These are phyloP conservation scores for Calonectria pseudoreteaudii DNA, from an alignment of 2,329 filamentous ascomycete genomes.

Conservation along the genomic window DNA sequence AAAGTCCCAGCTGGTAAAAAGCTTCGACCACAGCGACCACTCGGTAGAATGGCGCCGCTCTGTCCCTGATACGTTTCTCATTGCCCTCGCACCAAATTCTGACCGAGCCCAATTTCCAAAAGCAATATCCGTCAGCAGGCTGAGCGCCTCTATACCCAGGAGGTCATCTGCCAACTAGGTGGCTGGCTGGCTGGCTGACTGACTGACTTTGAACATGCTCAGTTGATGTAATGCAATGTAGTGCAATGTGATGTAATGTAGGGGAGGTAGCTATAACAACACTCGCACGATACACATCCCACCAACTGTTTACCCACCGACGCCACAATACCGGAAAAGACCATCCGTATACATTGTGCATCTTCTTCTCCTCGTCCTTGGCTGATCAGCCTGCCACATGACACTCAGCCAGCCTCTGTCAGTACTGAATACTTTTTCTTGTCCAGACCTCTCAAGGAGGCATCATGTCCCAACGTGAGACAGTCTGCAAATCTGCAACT, in stretches of 20 bases:
- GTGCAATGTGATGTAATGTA: not conserved
- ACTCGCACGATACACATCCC: not conserved
- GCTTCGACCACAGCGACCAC: not conserved
- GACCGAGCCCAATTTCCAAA: not conserved
- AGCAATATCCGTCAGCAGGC: not conserved
- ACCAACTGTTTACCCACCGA: not conserved
- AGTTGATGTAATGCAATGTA: not conserved
- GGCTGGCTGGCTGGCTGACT: not conserved
- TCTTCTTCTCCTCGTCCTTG: not conserved
- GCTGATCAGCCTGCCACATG: not conserved
- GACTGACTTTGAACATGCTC: no score
- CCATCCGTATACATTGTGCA: not conserved
- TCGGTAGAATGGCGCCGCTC: not conserved
- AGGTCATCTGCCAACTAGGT: not conserved
- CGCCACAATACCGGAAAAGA: not conserved
- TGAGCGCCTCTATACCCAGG: no score
- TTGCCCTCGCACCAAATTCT: not conserved
- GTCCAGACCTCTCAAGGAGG: not conserved
- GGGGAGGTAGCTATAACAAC: not conserved
- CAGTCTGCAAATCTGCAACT: not conserved
- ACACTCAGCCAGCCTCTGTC: not conserved
- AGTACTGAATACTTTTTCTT: not conserved
- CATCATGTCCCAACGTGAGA: not conserved
- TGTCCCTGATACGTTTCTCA: not conserved
- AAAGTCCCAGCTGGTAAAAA: not conserved